Evolutionary conservation across 768 basidiomycete species (phyloP).

Genomic region (Leucogyrophana mollusca): DNA sequence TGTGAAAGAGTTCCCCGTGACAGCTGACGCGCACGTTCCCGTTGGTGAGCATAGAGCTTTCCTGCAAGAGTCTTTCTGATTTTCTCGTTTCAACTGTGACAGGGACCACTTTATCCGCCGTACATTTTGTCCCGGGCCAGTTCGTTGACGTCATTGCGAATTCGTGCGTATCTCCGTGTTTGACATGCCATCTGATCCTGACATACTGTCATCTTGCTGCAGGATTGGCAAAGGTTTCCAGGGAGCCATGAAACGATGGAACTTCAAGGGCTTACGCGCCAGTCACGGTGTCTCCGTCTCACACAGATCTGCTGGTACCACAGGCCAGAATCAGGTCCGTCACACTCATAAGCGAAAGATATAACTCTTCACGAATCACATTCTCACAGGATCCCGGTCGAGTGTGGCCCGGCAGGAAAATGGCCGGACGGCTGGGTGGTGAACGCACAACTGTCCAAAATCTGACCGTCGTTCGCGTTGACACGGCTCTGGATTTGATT

Average conservation of each 20-base stretch:
- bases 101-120: constrained; percentile 88
- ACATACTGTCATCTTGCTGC: constrained; percentile 6
- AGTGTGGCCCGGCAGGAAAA: constrained; percentile 96
- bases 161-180: constrained; percentile 63
- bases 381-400: constrained; percentile 84
- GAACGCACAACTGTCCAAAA: constrained; percentile 83
- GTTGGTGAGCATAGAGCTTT: constrained; percentile 74
- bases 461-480: constrained; percentile 84
- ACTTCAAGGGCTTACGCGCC: constrained; percentile 86
- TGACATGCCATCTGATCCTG: constrained; percentile 5
- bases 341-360: not conserved
- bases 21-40: constrained; percentile 85
- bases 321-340: constrained; percentile 90
- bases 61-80: constrained; percentile 1
- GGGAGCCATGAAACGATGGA: constrained; percentile 96
- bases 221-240: constrained; percentile 98
- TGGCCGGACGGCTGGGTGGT: constrained; percentile 93
- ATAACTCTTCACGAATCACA: not conserved
- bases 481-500: constrained; percentile 81
- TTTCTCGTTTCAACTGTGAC: constrained; percentile 3
- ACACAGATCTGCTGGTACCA: constrained; percentile 91
- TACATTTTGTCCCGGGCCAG: constrained; percentile 97
- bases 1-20: constrained; percentile 86
- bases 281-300: constrained; percentile 96
- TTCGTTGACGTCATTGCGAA: constrained; percentile 89